Conservation (phyloP, 2,329 filamentous ascomycete genomes). For the Nothophaeocryptopus gaeumannii region DNA sequence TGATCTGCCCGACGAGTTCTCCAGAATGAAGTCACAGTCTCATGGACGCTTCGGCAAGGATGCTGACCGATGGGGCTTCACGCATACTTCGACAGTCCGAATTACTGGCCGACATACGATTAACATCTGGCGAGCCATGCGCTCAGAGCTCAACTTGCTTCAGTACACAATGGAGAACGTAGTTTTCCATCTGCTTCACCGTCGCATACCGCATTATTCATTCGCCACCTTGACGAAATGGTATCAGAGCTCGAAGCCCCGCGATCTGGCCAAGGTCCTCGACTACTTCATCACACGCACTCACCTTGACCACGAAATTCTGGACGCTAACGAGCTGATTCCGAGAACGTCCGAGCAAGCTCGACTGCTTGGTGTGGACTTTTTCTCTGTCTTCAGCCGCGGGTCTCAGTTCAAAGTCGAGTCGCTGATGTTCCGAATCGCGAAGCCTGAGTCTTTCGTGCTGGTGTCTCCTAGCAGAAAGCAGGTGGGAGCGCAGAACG, state of each 20-base stretch:
- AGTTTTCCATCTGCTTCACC: slow-evolving; percentile 83
- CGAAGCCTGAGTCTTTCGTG: slow-evolving; percentile 92
- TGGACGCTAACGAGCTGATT: slow-evolving; percentile 86
- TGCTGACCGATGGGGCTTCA: slow-evolving; percentile 87
- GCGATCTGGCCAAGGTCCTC: slow-evolving; percentile 71
- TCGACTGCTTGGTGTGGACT: slow-evolving; percentile 86
- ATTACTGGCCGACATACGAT: slow-evolving; percentile 96
- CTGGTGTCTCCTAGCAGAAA: slow-evolving; percentile 85
- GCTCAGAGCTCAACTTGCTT: slow-evolving; percentile 82
- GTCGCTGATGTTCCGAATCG: slow-evolving; percentile 97
- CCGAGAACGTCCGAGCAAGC: slow-evolving; percentile 91
- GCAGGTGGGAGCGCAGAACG: slow-evolving; percentile 91
- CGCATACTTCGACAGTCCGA: slow-evolving; percentile 83
- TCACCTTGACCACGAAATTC: slow-evolving; percentile 80
- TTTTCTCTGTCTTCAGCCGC: slow-evolving; percentile 91
- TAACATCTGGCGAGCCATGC: slow-evolving; percentile 96
- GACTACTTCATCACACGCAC: slow-evolving; percentile 75
- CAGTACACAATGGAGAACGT: slow-evolving; percentile 98
- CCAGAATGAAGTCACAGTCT: slow-evolving; percentile 78
- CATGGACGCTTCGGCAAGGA: slow-evolving; percentile 84
- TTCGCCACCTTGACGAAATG: slow-evolving; percentile 76
- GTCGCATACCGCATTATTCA: slow-evolving; percentile 82
- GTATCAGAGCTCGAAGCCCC: slow-evolving; percentile 67
- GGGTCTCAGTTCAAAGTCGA: slow-evolving; percentile 99
- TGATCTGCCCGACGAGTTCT: slow-evolving; percentile 86